A percentile compares a stretch with the other conserved stretches of the same genome.
Conservation (phyloP, 2,329 filamentous ascomycete species). For the Periglandula ipomoeae region DNA sequence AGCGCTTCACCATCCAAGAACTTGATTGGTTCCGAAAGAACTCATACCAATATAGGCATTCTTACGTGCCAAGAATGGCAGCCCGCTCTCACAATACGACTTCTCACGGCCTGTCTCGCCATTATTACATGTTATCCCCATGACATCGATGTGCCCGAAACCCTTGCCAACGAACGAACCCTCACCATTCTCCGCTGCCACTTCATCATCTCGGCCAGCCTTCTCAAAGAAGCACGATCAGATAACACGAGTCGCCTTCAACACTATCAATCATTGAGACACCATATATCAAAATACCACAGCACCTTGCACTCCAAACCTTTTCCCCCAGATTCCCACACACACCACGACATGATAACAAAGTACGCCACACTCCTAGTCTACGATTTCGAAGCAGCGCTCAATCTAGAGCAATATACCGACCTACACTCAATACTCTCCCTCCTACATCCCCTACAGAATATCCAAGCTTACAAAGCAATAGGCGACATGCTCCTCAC, state of each 20-base stretch:
- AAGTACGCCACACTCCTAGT: conserved; percentile 61
- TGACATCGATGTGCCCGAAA: conserved; percentile 17
- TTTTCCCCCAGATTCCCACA: conserved; percentile 29
- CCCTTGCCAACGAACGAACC: background rate
- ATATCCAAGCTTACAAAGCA: conserved; percentile 43
- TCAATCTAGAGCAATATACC: conserved; percentile 59
- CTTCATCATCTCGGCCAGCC: conserved; percentile 51
- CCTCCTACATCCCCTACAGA: conserved; percentile 34
- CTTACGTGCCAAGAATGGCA: conserved; percentile 48
- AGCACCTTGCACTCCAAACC: background rate
- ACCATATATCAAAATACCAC: conserved; percentile 37
- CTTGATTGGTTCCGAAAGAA: conserved; percentile 80
- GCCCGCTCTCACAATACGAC: conserved; percentile 41
- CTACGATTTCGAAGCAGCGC: conserved; percentile 71
- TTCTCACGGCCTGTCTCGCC: conserved; percentile 44
- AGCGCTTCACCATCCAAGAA: conserved; percentile 52
- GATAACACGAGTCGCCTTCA: conserved; percentile 39
- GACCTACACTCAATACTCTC: conserved; percentile 52
- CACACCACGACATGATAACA: conserved; percentile 41
- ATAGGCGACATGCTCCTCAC: conserved; percentile 59
- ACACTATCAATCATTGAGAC: conserved; percentile 52
- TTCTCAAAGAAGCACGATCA: conserved; percentile 1
- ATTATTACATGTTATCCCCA: conserved; percentile 43
- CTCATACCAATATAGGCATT: conserved; percentile 67
- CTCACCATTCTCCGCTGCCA: conserved; percentile 57